Evolutionary conservation across 495 filamentous ascomycete genomes (phyloP), one percentile per base, ranked within the genome.

Genomic region (Hypoxylon lienhwacheense): DNA sequence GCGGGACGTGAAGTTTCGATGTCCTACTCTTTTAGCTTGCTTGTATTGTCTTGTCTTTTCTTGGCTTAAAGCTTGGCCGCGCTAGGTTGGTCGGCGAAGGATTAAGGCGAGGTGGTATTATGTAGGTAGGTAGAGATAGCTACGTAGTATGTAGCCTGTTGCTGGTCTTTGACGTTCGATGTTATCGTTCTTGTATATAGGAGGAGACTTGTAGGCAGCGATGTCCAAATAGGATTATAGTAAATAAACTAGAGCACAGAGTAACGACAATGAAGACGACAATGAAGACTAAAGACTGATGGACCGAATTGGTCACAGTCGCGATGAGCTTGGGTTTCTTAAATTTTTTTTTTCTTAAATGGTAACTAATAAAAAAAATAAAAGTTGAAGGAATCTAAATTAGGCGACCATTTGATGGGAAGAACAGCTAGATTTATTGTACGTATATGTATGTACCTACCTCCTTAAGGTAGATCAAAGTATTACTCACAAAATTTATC

Each of bases 361-460:
- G n/a, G n/a, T n/a, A n/a, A n/a, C n/a, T n/a, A n/a, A n/a, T n/a
- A n/a, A n/a, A n/a, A n/a, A n/a, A n/a, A n/a, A 41, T 19, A 58
- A 40, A 17, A 44, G 19, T 7, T 41, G 37, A 41, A 41, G 19
- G 21, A 41, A 32, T 46, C 36, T 47, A 32, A 47, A 56, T 55
- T 52, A 32, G 52, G 58, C 52, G 36, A 29, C 47, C 48, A 61
- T 61, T 36, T 47, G 28, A 46, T 45, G 47, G 42, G 17, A 44
- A 26, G 42, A 25, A 26, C 20, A 20, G 46, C 35, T 52, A 51
- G 36, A 48, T 61, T 55, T 61, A 61, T n/a, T n/a, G n/a, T n/a
- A n/a, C n/a, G n/a, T n/a, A n/a, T n/a, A n/a, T n/a, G 25, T 28
- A 28, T 28, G 25, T 28, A 28, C 25, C 5, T 28, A 28, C 10